Percentiles rank a stretch among this genome's conserved stretches.
phyloP scores from a whole-genome alignment of 805 yeast genomes.

The Metschnikowia bowlesiae region DNA sequence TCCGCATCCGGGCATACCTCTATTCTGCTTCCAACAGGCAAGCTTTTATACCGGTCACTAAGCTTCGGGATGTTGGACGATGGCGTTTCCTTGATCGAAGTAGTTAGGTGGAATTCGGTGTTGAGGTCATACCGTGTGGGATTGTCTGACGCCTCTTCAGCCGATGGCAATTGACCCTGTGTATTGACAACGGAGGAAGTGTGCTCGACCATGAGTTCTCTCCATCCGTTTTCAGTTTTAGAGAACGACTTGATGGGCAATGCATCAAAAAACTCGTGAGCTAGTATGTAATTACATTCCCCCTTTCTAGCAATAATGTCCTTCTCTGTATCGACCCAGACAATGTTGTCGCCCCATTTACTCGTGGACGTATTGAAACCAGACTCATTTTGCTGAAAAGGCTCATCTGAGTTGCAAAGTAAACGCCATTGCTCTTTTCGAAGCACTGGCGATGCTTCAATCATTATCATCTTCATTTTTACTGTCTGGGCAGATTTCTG shows the following conservation, averaged over 20 bases:
- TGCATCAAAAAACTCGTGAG: constrained; percentile 88
- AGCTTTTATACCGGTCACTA: constrained; percentile 45
- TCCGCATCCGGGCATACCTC: constrained; percentile 77
- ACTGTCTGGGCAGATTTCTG: constrained; percentile 18
- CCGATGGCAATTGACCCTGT: constrained; percentile 24
- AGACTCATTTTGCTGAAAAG: constrained; percentile 16
- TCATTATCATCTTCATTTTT: constrained; percentile 46
- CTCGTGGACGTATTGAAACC: constrained; percentile 39
- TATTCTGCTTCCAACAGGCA: constrained; percentile 54
- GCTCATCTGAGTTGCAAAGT: constrained; percentile 34
- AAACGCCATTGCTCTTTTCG: constrained; percentile 50
- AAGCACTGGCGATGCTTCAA: constrained; percentile 70
- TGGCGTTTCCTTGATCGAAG: constrained; percentile 58
- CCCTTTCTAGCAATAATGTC: constrained; percentile 29
- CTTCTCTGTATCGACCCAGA: constrained; percentile 59
- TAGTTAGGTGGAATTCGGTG: constrained; percentile 50
- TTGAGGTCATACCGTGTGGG: constrained; percentile 4
- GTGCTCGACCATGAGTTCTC: constrained; percentile 69
- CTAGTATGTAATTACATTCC: constrained; percentile 59
- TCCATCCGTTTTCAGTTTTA: constrained; percentile 66
- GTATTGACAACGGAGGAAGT: constrained; percentile 33
- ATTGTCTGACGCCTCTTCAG: constrained; percentile 5
- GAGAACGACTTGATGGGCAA: constrained; percentile 70
- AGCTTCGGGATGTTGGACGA: constrained; percentile 53
- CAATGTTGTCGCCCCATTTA: constrained; percentile 48